Evolutionary conservation across 371 early-diverging fungal genomes (phyloP).

Genomic region (Paraphysoderma sedebokerense): DNA sequence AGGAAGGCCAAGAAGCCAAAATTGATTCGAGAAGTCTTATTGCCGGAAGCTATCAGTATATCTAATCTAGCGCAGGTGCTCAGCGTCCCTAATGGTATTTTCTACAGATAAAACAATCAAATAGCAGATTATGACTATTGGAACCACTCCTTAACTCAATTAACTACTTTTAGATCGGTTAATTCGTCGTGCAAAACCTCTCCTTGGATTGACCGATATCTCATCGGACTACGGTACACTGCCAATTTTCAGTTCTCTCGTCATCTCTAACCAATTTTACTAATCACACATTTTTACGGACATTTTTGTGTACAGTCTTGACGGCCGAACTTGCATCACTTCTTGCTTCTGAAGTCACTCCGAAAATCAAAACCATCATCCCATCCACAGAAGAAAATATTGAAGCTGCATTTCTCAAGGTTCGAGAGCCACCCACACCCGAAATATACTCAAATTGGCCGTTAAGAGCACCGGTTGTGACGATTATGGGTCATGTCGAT

Average conservation of each 20-base stretch:
- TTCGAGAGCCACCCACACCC: constrained; percentile 14
- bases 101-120: constrained; percentile 55
- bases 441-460: constrained; percentile 51
- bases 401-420: constrained; percentile 1
- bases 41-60: constrained; percentile 69
- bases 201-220: not conserved
- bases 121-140: constrained; percentile 36
- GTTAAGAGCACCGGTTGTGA: constrained; percentile 76
- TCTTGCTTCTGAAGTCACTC: not conserved
- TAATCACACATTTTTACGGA: not conserved
- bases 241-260: not conserved
- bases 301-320: not conserved
- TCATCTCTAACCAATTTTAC: no score
- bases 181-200: constrained; percentile 3
- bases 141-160: constrained; percentile 10
- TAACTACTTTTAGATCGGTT: constrained; percentile 8
- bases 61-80: constrained; percentile 60
- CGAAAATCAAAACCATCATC: not conserved
- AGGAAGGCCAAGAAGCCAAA: constrained; percentile 4
- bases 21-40: constrained; percentile 40
- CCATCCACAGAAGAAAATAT: constrained; percentile 7
- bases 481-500: constrained; percentile 97
- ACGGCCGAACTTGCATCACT: not conserved
- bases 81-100: constrained; percentile 35
- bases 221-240: not conserved